Base-by-base conservation (phyloP, 495 filamentous ascomycete species). In the Penicillium desertorum region DNA sequence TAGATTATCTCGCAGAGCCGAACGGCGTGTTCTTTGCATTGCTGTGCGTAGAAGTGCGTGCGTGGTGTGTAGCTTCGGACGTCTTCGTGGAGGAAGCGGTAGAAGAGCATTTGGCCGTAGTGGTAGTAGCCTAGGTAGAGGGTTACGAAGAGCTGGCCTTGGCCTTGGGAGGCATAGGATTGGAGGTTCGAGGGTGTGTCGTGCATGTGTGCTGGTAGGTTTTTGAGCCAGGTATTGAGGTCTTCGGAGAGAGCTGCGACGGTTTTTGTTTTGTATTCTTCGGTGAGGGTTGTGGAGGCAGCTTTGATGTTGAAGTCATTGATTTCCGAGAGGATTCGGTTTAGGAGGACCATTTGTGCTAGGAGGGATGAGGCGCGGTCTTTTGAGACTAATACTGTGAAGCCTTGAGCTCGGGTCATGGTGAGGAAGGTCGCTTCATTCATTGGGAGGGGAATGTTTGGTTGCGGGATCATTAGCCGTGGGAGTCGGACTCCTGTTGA, bases 91-190 rank as follows among this genome's bases (percentile, higher is more conserved):
- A 78, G 66, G 54, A 72, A 77, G 48, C 71, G 67, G 54, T 74
- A 78, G 61, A 71, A 77, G 10, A 78, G 72, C 43, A 78, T 66
- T 37, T 72, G 71, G 8, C 66, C 69, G 45, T 70, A 78, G 60
- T 78, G 66, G 37, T 76, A 73, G 56, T 75, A 78, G 8, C 75
- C 75, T 3, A 75, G 57, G 50, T 76, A 73, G 1, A 78, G 57
- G 4, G 75, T 72, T 2, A 70, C 68, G 45, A 76, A 75, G 17
- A 74, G 46, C 8, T 72, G 62, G 12, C 74, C 74, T 2, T 75
- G 69, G 5, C 73, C 75, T 43, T 64, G 59, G 9, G 64, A 56
- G 4, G 70, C 62, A 39, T 60, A 73, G 0, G 56, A 54, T 9
- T 47, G 45, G 10, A 76, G 54, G 36, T 73, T 76, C 12, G 51